Conservation (phyloP, 371 early-diverging fungal genomes). For the Lichtheimia hyalospora region DNA sequence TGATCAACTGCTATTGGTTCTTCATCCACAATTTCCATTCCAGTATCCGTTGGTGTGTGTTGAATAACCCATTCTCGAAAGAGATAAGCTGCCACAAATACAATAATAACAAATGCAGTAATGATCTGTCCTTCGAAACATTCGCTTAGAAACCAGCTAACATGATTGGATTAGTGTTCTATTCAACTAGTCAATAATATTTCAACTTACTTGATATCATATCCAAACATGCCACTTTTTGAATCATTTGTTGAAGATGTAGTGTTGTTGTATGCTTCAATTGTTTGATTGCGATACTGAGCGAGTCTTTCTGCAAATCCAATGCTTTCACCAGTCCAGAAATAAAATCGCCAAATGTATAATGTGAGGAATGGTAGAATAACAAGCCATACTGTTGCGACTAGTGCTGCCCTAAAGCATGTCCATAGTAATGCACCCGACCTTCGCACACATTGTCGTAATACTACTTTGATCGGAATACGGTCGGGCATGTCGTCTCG, state of each 20-base stretch:
- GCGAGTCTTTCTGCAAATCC: slow-evolving; percentile 19
- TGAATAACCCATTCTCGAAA: slow-evolving; percentile 88
- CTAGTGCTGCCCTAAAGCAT: slow-evolving; percentile 51
- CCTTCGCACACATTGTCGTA: slow-evolving; percentile 47
- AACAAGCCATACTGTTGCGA: slow-evolving; percentile 79
- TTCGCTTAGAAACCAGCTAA: slow-evolving; percentile 73
- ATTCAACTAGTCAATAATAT: not conserved
- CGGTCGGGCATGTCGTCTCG: slow-evolving; percentile 72
- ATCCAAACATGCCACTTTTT: not conserved
- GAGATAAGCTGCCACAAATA: slow-evolving; percentile 76
- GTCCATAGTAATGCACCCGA: slow-evolving; percentile 28
- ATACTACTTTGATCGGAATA: slow-evolving; percentile 56
- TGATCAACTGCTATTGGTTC: slow-evolving; percentile 16
- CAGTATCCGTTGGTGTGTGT: slow-evolving; percentile 60
- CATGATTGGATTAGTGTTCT: not conserved
- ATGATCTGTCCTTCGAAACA: slow-evolving; percentile 90
- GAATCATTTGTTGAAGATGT: not conserved
- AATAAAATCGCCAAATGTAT: slow-evolving; percentile 82
- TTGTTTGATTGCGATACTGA: slow-evolving; percentile 4
- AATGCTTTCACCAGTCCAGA: slow-evolving; percentile 67
- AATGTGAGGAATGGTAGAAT: slow-evolving; percentile 80
- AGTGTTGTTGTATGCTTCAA: not conserved
- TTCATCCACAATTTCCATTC: slow-evolving; percentile 19
- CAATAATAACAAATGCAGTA: slow-evolving; percentile 70
- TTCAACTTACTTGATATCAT: slow-evolving; percentile 7